Evolutionary conservation across 805 yeast genomes (phyloP).

Genomic region (Schwanniomyces sp.): DNA sequence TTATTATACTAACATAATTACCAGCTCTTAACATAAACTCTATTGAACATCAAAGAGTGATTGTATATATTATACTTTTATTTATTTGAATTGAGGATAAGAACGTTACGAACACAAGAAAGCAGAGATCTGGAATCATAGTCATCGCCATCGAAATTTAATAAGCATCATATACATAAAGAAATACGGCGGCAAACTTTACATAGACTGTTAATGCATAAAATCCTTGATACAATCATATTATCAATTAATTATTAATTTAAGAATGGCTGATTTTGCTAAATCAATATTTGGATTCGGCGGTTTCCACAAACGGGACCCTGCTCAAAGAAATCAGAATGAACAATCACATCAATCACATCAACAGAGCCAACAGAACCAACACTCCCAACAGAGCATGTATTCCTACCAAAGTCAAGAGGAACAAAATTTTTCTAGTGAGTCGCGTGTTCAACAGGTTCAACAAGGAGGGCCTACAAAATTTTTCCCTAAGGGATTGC

Average conservation of each 20-base stretch:
- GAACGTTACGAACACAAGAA: background rate
- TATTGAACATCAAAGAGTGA: background rate
- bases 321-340: background rate
- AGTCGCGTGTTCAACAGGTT: background rate
- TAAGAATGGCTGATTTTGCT: constrained; percentile 44
- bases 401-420: background rate
- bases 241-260: background rate
- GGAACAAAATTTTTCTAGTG: background rate
- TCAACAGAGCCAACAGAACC: background rate
- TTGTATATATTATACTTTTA: background rate
- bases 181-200: background rate
- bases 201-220: background rate
- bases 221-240: background rate
- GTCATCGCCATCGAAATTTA: background rate
- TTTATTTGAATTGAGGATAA: background rate
- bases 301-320: constrained; percentile 30
- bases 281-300: constrained; percentile 44
- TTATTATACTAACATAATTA: background rate
- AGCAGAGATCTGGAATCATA: background rate
- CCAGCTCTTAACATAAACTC: background rate
- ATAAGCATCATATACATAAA: background rate
- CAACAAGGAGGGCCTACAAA: constrained; percentile 11
- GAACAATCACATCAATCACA: background rate
- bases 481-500: constrained; percentile 38
- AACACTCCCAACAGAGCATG: no score